A percentile compares a stretch with the other conserved stretches of the same genome.
These are phyloP conservation scores for Backusella parvicylindrica DNA, from an alignment of 192 early-diverging fungal genomes.

Conservation along the genomic window DNA sequence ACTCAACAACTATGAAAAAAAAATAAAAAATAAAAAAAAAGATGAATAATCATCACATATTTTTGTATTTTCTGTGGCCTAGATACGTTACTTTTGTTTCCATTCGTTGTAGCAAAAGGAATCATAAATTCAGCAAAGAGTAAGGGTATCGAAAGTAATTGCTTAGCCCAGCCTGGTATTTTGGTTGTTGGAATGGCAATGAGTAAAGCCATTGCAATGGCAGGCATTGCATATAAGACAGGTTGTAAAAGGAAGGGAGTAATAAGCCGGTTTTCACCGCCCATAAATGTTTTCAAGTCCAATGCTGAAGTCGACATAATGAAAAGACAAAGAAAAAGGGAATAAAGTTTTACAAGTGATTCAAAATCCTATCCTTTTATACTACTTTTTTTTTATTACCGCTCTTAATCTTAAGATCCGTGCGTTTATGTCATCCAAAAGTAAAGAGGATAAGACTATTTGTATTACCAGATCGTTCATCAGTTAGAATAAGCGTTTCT, in stretches of 20 bases:
- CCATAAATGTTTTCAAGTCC: constrained; percentile 1
- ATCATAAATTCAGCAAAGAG: constrained; percentile 6
- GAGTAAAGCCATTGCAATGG: background rate
- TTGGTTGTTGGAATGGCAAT: background rate
- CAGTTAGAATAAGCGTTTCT: background rate
- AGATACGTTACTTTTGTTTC: constrained; percentile 1
- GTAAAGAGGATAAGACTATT: background rate
- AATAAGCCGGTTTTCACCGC: background rate
- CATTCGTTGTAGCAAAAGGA: constrained; percentile 10
- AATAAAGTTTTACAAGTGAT: background rate
- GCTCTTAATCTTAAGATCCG: background rate
- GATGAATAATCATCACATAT: background rate
- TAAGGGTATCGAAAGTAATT: constrained; percentile 16
- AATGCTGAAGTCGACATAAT: background rate
- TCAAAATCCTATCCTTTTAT: background rate
- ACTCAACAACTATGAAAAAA: constrained; percentile 11
- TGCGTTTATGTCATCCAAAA: background rate
- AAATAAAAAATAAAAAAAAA: background rate
- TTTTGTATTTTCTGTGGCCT: background rate
- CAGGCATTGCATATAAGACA: background rate
- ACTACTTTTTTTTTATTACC: background rate
- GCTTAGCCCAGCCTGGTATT: constrained; percentile 6
- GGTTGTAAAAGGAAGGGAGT: constrained; percentile 4
- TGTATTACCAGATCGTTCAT: background rate
- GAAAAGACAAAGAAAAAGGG: background rate